A percentile compares a stretch with the other conserved stretches of the same genome.
These are phyloP conservation scores for Oleoguttula mirabilis DNA, from an alignment of 495 filamentous ascomycete genomes.

Conservation along the genomic window DNA sequence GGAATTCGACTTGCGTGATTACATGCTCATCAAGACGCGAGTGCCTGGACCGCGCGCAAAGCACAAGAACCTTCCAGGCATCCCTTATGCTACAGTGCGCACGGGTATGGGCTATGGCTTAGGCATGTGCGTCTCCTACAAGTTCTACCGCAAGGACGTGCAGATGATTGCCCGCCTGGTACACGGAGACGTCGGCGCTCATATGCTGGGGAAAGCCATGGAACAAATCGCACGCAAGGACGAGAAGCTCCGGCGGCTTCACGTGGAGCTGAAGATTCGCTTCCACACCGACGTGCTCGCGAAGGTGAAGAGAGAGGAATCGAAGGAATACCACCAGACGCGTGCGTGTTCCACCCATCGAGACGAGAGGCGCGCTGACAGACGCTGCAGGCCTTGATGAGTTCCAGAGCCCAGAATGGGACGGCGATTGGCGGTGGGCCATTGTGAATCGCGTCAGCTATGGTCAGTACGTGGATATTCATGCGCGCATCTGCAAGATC, in stretches of 20 bases:
- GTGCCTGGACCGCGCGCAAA: slow-evolving; percentile 7
- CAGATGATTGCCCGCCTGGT: background rate
- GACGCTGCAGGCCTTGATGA: background rate
- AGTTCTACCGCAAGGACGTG: slow-evolving; percentile 5
- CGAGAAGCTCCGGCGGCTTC: background rate
- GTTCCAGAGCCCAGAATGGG: background rate
- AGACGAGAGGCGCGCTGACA: background rate
- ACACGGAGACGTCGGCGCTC: slow-evolving; percentile 5
- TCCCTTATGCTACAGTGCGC: background rate
- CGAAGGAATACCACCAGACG: background rate
- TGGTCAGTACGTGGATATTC: background rate
- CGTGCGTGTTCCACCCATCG: background rate
- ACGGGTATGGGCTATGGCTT: background rate
- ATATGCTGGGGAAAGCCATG: slow-evolving; percentile 4
- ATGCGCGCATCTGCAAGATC: background rate
- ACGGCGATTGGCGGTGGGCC: background rate
- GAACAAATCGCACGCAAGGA: background rate
- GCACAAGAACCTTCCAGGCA: slow-evolving; percentile 2
- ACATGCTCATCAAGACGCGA: slow-evolving; percentile 7
- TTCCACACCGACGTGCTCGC: background rate
- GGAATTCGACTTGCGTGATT: slow-evolving; percentile 6
- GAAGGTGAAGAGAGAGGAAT: background rate
- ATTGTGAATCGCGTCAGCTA: background rate
- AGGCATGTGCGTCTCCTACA: slow-evolving; percentile 1
- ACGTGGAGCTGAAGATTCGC: background rate